Conservation (phyloP, 78 protist species). For the Dictyostelium capitatum region DNA sequence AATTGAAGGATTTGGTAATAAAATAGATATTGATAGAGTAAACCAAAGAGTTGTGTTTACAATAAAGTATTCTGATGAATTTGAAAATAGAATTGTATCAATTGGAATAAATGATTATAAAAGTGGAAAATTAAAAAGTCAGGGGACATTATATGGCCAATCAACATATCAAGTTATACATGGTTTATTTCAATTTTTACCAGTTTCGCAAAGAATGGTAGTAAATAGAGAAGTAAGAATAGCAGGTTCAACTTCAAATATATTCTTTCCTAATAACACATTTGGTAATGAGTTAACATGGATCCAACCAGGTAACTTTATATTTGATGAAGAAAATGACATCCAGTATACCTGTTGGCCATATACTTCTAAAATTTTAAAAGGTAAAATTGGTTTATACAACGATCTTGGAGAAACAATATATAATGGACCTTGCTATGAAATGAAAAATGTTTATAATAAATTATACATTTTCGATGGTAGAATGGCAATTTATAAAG, state of each 20-base stretch:
- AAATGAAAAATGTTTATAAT: not conserved
- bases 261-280: not conserved
- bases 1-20: not conserved
- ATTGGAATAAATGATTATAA: not conserved
- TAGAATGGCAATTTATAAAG: not conserved
- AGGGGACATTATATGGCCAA: slow-evolving; percentile 3
- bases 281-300: not conserved
- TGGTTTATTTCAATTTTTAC: not conserved
- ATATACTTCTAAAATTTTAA: not conserved
- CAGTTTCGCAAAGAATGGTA: not conserved
- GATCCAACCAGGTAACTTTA: slow-evolving; percentile 4
- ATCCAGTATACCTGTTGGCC: slow-evolving; percentile 15
- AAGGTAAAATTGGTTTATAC: not conserved
- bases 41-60: slow-evolving; percentile 14
- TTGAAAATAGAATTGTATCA: slow-evolving; percentile 18
- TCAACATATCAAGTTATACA: not conserved
- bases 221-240: not conserved
- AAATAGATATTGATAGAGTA: not conserved
- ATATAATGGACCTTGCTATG: not conserved
- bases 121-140: not conserved
- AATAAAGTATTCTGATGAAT: slow-evolving; percentile 1
- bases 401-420: not conserved
- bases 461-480: slow-evolving; percentile 12
- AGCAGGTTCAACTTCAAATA: not conserved
- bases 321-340: not conserved